Percentiles rank a stretch among this genome's conserved stretches.
phyloP scores from a whole-genome alignment of 202 grass and related monocot species.

The Schoenoplectus triqueter region DNA sequence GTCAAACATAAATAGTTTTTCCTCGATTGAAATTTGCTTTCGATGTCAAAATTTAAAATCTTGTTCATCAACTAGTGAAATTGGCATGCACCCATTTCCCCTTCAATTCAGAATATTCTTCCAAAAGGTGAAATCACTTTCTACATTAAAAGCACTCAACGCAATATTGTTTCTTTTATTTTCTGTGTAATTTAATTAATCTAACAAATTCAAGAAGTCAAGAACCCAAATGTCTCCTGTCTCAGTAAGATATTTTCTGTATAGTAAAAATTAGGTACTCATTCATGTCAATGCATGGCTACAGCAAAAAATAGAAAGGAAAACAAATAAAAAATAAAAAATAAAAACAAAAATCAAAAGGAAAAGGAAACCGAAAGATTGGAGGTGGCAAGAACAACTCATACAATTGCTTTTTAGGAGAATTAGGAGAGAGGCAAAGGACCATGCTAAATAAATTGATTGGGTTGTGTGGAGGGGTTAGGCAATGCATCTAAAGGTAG shows the following conservation, averaged over 20 bases:
- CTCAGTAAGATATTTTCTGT: slow-evolving; percentile 8
- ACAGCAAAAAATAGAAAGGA: slow-evolving; percentile 32
- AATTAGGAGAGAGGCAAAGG: slow-evolving; percentile 30
- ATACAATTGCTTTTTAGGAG: slow-evolving; percentile 24
- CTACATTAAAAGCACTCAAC: background rate
- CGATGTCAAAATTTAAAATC: background rate
- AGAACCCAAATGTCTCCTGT: background rate
- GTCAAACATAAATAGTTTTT: slow-evolving; percentile 15
- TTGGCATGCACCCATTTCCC: background rate
- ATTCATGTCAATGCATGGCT: background rate
- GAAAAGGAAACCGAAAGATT: background rate
- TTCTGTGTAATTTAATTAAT: background rate
- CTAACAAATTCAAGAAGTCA: background rate
- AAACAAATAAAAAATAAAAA: no score
- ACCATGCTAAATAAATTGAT: slow-evolving; percentile 31
- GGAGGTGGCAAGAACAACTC: slow-evolving; percentile 33
- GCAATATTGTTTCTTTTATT: background rate
- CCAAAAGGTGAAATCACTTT: slow-evolving; percentile 1
- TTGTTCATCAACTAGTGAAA: background rate
- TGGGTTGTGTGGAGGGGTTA: background rate
- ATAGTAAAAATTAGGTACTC: slow-evolving; percentile 19
- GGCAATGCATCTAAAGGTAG: background rate
- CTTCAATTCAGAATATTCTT: slow-evolving; percentile 24
- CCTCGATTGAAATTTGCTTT: background rate
- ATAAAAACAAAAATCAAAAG: background rate